Evolutionary conservation across 768 basidiomycete species (phyloP), one percentile per base, ranked within the genome.

Genomic region (Gyrodon lividus): DNA sequence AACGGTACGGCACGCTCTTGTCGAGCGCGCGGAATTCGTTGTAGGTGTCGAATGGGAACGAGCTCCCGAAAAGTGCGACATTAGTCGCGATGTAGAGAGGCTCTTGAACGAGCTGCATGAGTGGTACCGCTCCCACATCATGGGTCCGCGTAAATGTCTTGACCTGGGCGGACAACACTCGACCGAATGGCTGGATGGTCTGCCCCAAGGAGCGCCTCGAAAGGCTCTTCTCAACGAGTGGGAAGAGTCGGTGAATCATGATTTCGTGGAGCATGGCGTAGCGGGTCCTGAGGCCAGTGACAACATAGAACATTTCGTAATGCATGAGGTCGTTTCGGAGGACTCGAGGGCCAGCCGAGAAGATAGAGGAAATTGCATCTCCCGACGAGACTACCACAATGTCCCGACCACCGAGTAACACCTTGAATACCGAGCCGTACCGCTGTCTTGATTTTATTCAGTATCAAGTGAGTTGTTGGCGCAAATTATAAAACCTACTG

Each of bases 11-110:
- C 4, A 65, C 24, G 33, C 57, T 65, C 19, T 50, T 46, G 23
- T 50, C 52, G 19, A 65, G 55, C 0, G 19, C 57, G 23, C 1
- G 50, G 35, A 64, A 67, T 38, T 67, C 64, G 12, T 9, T 46
- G 42, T 60, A 65, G 19, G 56, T 65, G 39, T 47, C 35, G 13
- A 13, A 5, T 1, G 62, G 65, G 39, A 65, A 65, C 19, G 52
- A 2, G 16, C 45, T 48, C 8, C 62, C 60, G 13, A 67, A 41
- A 24, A 66, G 51, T 26, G 56, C 28, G n/a, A 47, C 23, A 10
- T 65, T 67, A 2, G 56, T 53, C 9, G 58, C 48, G 2, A 9
- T 22, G 28, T 59, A 66, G 3, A 66, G 55, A 2, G 60, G 62
- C 20, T 51, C 37, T 24, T 49, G 46, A n/a, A 57, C 55, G 37